Evolutionary conservation across 768 basidiomycete species (phyloP), one percentile per base, ranked within the genome.

Genomic region (Tubosaeta sp.): DNA sequence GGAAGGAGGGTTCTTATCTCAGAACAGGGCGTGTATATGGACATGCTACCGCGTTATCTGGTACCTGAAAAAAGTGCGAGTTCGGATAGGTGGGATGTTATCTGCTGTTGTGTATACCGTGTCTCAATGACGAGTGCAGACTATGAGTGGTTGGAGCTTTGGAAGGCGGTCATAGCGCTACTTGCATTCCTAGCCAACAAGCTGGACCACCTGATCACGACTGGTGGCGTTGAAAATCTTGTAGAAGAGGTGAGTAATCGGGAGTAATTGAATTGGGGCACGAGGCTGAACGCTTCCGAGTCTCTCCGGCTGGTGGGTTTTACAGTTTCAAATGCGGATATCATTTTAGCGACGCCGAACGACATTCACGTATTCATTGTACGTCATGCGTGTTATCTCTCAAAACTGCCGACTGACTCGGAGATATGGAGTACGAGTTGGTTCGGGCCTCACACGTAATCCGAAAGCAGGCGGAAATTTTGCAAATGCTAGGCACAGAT

Each of bases 101-200:
- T 32, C 55, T 5, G 22, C 12, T 26, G 32, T 26, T 31, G 47
- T 17, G 12, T n/a, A 6, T 6, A 12, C 11, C 17, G 16, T 22
- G 22, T 39, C 27, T 56, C 43, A 13, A 54, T n/a, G 31, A 35
- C 17, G 25, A 26, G 34, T 17, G 7, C 50, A 87, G 85, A 80
- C 9, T 87, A 87, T 57, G 70, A 81, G 39, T 88, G 86, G 85
- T 70, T 74, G 52, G 81, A 83, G 46, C 60, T 86, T 12, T 88
- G 85, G 86, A 72, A 67, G 46, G 76, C 82, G 6, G 58, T 85
- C 11, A 58, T 85, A 25, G 76, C 74, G 4, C 59, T 87, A 3
- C 67, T 87, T 12, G 74, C 67, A 25, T 87, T 87, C 58, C 52
- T 85, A 14, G 71, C 77, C 10, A 75, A 68, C n/a, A 84, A 79